phyloP scores from a whole-genome alignment of 140 eudicot genomes.

The Stevia rebaudiana region DNA sequence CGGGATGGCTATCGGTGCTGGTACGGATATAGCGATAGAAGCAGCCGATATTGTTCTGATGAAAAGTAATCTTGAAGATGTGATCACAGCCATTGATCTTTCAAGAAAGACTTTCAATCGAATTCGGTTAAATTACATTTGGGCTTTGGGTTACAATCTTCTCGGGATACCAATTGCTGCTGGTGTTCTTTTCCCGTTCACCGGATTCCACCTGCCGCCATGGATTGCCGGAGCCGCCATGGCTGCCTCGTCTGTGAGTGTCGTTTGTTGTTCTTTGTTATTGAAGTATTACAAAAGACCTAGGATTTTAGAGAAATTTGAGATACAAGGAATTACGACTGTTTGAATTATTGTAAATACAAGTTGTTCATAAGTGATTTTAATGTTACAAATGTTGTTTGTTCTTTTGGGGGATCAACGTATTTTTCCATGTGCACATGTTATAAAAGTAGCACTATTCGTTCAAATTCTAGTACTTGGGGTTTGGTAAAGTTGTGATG shows the following conservation, averaged over 20 bases:
- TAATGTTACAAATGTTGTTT: too few relatives aligned
- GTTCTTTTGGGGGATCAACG: too few relatives aligned
- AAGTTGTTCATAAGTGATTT: neutral
- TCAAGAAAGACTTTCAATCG: constrained; percentile 77
- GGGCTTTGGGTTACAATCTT: constrained; percentile 89
- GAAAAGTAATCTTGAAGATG: constrained; percentile 90
- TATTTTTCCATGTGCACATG: too few relatives aligned
- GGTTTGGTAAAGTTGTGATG: too few relatives aligned
- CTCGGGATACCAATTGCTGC: constrained; percentile 91
- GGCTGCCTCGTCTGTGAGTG: constrained; percentile 97
- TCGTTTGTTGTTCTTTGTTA: constrained; percentile 80
- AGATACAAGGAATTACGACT: constrained; percentile 49
- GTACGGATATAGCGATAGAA: constrained; percentile 95
- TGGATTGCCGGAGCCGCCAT: constrained; percentile 99
- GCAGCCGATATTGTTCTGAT: constrained; percentile 94
- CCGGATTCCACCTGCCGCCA: constrained; percentile 86
- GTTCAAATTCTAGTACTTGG: too few relatives aligned
- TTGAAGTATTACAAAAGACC: constrained; percentile 82
- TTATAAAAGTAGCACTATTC: too few relatives aligned
- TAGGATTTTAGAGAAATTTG: constrained; percentile 47
- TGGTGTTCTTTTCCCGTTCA: constrained; percentile 66
- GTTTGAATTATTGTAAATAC: constrained; percentile 26
- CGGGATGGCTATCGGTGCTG: constrained; percentile 97
- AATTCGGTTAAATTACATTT: constrained; percentile 72
- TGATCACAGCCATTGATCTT: constrained; percentile 92